Evolutionary conservation across 1,284 basidiomycete species (phyloP), one percentile per base, ranked within the genome.

Genomic region (Leccinum variabile): DNA sequence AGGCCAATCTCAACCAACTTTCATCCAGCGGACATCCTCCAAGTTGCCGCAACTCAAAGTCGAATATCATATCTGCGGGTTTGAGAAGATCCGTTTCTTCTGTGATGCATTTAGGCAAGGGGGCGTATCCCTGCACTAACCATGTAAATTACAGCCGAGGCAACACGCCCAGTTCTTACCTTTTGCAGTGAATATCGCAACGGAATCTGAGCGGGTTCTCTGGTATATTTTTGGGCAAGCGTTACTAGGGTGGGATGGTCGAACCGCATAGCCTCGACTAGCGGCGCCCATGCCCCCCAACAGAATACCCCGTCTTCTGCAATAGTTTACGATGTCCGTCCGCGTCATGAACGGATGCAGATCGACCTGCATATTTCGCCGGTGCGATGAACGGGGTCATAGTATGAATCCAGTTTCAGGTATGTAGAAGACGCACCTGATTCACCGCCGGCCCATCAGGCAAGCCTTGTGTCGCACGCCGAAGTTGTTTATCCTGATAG

Each of bases 341-440:
- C 87, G 82, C 60, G 86, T 86, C 82, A 87, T 89, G 75, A 89
- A 94, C 1, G 89, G 90, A 72, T 92, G 89, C 14, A 91, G 75
- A 72, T 89, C 83, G 62, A 85, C 82, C 82, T 84, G 32, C 57
- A 52, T 57, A 58, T 59, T 60, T 66, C 39, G 37, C 5, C 54
- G 46, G 56, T 44, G 61, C 56, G 62, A 61, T 54, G 50, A 50
- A 62, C 46, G 60, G 33, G 39, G 46, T 22, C 7, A 22, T 50
- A 28, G 28, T 28, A 57, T 54, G 28, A 14, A 41, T 10, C 39
- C 57, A 14, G 46, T 37, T 55, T 39, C 53, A 50, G n/a, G 55
- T 22, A 46, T 46, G 44, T 44, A 37, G 41, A 7, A 1, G 35
- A 70, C 76, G 73, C 71, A 91, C 87, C 75, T 92, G 90, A 70